Conservation (phyloP, 2,329 filamentous ascomycete species). For the Verticillium nonalfalfae region DNA sequence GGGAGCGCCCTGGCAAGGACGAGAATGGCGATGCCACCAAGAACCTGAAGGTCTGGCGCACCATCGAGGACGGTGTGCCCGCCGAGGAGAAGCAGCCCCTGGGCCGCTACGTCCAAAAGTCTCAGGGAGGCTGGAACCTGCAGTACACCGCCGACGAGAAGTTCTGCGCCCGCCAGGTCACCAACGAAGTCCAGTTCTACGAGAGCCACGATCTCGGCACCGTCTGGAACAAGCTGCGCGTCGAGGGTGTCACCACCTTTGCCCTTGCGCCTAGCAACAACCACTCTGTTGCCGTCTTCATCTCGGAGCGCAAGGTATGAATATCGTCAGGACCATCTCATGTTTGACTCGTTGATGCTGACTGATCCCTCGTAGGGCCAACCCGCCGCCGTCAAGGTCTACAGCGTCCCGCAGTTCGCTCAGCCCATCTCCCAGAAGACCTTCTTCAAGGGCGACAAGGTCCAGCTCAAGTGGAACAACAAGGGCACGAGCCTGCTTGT, state of each 20-base stretch:
- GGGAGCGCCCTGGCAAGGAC: constrained; percentile 90
- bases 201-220: constrained; percentile 77
- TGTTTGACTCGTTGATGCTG: background rate
- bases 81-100: constrained; percentile 65
- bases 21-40: constrained; percentile 89
- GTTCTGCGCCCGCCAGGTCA: constrained; percentile 88
- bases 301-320: constrained; percentile 87
- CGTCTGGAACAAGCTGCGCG: constrained; percentile 92
- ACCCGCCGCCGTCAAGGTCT: constrained; percentile 91
- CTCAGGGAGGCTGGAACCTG: constrained; percentile 91
- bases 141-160: constrained; percentile 93
- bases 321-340: background rate
- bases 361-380: constrained; percentile 57
- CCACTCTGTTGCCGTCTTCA: constrained; percentile 88
- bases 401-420: constrained; percentile 82
- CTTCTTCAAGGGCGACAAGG: constrained; percentile 99
- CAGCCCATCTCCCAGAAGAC: constrained; percentile 90
- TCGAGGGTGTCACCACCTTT: constrained; percentile 87
- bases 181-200: constrained; percentile 97
- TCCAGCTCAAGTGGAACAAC: constrained; percentile 96
- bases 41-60: constrained; percentile 96
- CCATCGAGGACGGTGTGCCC: constrained; percentile 60
- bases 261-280: constrained; percentile 83
- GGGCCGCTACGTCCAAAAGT: constrained; percentile 91
- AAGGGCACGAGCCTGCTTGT: constrained; percentile 88